Conservation (phyloP, 176 grass and related monocot genomes). For the Carex cristatella region DNA sequence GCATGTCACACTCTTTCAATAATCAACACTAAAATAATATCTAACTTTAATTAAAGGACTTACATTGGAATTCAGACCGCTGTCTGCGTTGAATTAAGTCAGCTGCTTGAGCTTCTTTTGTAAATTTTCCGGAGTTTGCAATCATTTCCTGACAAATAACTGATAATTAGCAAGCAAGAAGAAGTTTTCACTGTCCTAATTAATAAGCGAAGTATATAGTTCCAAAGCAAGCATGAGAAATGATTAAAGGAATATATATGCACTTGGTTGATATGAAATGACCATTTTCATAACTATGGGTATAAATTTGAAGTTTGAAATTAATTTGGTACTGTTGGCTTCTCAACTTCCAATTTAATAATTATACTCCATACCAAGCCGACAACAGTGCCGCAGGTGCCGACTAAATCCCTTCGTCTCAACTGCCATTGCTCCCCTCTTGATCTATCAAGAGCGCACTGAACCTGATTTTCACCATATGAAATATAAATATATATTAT, state of each 20-base stretch:
- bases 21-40: neutral
- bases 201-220: neutral
- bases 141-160: constrained; percentile 45
- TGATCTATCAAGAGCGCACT: constrained; percentile 29
- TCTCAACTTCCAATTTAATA: neutral
- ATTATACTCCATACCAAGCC: constrained; percentile 46
- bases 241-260: neutral
- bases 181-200: neutral
- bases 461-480: constrained; percentile 6
- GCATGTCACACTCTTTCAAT: neutral
- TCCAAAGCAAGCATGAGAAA: neutral
- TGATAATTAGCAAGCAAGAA: neutral
- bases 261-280: neutral
- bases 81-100: constrained; percentile 89
- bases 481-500: neutral
- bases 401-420: constrained; percentile 46
- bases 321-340: neutral
- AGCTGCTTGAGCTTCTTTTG: constrained; percentile 53
- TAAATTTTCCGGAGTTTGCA: constrained; percentile 39
- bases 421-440: constrained; percentile 22
- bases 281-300: neutral
- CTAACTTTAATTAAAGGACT: constrained; percentile 6
- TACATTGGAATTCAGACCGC: constrained; percentile 94
- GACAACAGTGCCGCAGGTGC: constrained; percentile 32
- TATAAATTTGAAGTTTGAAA: neutral